Conservation (phyloP, 2,329 filamentous ascomycete genomes). For the Phoma sp. region DNA sequence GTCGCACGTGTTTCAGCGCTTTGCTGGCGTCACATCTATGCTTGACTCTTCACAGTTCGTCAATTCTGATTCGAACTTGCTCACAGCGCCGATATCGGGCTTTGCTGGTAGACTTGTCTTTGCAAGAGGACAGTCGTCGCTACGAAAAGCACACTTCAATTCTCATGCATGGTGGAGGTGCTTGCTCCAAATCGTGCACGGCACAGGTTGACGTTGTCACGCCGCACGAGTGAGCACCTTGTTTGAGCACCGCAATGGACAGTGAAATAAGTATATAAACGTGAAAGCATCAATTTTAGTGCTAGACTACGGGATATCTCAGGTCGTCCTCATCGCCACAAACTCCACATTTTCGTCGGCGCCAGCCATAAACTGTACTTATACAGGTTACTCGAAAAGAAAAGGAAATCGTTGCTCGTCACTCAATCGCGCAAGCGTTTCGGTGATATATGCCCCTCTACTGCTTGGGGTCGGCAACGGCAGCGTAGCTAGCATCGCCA, state of each 20-base stretch:
- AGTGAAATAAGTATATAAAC: not conserved
- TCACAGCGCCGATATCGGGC: conserved; percentile 8
- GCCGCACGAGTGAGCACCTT: not conserved
- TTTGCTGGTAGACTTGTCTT: not conserved
- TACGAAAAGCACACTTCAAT: not conserved
- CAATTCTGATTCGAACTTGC: not conserved
- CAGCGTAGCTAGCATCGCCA: conserved; percentile 14
- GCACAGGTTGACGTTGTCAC: no score
- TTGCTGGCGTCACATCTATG: conserved; percentile 5
- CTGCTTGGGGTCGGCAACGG: conserved; percentile 20
- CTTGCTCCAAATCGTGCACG: no score
- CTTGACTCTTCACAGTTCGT: not conserved
- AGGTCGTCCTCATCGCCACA: conserved; percentile 6
- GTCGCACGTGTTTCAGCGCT: not conserved
- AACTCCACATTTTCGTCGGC: conserved; percentile 8
- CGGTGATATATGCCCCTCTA: not conserved
- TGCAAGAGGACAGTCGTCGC: not conserved
- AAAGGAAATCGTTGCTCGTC: conserved; percentile 10
- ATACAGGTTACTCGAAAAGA: conserved; percentile 1
- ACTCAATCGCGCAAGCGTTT: not conserved
- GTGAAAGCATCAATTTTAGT: conserved; percentile 7
- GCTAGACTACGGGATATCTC: conserved; percentile 16
- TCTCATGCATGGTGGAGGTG: not conserved
- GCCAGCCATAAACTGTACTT: not conserved
- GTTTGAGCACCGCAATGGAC: conserved; percentile 14